These are phyloP conservation scores for Tinospora cordifolia DNA, from an alignment of 164 flowering plant genomes.

Conservation along the genomic window DNA sequence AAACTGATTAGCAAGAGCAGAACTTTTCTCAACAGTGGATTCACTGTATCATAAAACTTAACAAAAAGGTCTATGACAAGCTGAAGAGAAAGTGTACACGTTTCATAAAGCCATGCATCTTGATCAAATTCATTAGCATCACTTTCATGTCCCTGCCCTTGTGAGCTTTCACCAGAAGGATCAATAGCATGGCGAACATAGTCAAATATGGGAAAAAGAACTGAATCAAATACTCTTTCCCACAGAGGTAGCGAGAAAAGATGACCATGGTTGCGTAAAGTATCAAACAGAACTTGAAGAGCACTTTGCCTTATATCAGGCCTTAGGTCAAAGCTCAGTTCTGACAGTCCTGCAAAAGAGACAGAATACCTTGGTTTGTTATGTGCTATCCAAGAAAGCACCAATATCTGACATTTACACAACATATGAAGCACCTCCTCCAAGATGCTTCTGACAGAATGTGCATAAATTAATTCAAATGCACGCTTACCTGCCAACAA, in stretches of 20 bases:
- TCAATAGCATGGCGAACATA: slow-evolving; percentile 95
- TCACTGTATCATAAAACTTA: slow-evolving; percentile 79
- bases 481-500: slow-evolving; percentile 76
- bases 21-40: slow-evolving; percentile 79
- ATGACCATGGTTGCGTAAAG: slow-evolving; percentile 87
- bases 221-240: slow-evolving; percentile 95
- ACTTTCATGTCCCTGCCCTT: slow-evolving; percentile 40
- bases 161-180: slow-evolving; percentile 55
- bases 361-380: background rate
- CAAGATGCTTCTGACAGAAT: background rate
- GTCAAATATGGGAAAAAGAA: slow-evolving; percentile 91
- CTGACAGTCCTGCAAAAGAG: slow-evolving; percentile 72
- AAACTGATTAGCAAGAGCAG: slow-evolving; percentile 74
- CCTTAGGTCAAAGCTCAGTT: slow-evolving; percentile 96
- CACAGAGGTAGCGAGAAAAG: slow-evolving; percentile 85
- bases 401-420: no score
- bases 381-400: background rate
- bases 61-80: slow-evolving; percentile 94
- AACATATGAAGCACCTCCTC: background rate
- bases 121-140: slow-evolving; percentile 68
- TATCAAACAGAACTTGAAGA: slow-evolving; percentile 84
- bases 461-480: background rate
- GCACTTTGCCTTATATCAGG: slow-evolving; percentile 87
- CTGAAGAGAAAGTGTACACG: slow-evolving; percentile 93
- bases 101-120: slow-evolving; percentile 98